A percentile compares a stretch with the other conserved stretches of the same genome.
Evolutionary conservation across 208 protist species (phyloP).

Genomic region (Blechomonas ayalai): DNA sequence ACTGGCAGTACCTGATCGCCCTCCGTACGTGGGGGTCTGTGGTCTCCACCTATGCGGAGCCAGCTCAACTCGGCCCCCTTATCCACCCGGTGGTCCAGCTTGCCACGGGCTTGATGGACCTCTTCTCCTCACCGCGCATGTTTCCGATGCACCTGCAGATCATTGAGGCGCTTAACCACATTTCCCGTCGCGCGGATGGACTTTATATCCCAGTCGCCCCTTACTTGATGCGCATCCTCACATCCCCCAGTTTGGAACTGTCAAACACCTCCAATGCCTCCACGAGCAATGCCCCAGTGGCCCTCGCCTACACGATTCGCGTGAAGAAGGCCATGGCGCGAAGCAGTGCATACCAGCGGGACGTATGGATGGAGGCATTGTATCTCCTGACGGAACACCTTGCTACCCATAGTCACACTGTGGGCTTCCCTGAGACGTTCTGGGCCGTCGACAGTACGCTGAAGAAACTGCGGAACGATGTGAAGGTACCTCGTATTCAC

Average conservation of each 20-base stretch:
- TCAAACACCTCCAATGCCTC: constrained; percentile 18
- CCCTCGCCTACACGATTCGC: constrained; percentile 86
- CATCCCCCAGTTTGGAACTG: constrained; percentile 76
- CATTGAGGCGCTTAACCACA: constrained; percentile 89
- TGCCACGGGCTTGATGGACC: constrained; percentile 72
- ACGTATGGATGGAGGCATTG: constrained; percentile 70
- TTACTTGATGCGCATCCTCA: constrained; percentile 90
- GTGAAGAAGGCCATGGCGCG: constrained; percentile 85
- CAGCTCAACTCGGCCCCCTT: constrained; percentile 79
- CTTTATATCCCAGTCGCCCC: constrained; percentile 92
- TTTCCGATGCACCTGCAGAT: constrained; percentile 94
- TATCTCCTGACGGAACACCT: constrained; percentile 88
- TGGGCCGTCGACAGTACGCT: constrained; percentile 82
- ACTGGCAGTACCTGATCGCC: constrained; percentile 96
- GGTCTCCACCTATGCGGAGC: constrained; percentile 78
- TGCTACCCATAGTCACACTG: constrained; percentile 70
- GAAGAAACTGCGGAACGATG: constrained; percentile 72
- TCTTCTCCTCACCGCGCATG: constrained; percentile 90
- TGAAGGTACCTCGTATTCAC: constrained; percentile 80
- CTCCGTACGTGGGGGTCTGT: constrained; percentile 91
- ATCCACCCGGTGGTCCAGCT: constrained; percentile 94
- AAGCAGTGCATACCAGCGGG: constrained; percentile 59
- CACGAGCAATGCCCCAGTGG: constrained; percentile 34
- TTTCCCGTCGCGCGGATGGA: constrained; percentile 72
- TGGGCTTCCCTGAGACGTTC: constrained; percentile 93